Evolutionary conservation across 2,329 filamentous ascomycete species (phyloP).

Genomic region (Sarocladiaceae sp.): DNA sequence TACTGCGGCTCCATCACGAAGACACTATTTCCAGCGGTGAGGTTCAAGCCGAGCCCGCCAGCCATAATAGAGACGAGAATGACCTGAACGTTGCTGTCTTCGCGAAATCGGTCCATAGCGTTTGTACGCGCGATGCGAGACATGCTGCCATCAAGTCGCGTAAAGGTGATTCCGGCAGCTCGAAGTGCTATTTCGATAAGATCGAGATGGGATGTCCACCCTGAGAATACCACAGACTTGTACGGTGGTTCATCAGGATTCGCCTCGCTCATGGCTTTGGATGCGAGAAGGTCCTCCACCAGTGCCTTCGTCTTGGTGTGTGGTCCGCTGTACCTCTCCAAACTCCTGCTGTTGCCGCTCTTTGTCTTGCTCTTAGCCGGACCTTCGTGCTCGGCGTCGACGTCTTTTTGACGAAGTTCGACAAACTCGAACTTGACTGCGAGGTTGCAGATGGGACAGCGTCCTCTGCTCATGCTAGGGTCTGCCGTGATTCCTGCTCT

Average conservation of each 20-base stretch:
- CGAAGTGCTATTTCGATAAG: slow-evolving; percentile 79
- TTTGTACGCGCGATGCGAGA: slow-evolving; percentile 63
- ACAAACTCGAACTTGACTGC: slow-evolving; percentile 60
- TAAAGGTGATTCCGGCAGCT: slow-evolving; percentile 58
- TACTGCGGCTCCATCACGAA: slow-evolving; percentile 99
- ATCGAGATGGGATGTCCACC: slow-evolving; percentile 93
- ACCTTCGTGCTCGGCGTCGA: slow-evolving; percentile 50
- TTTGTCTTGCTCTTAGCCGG: slow-evolving; percentile 31
- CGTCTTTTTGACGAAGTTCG: slow-evolving; percentile 58
- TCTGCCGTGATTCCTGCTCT: slow-evolving; percentile 36
- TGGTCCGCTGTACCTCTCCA: slow-evolving; percentile 71
- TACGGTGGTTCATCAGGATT: slow-evolving; percentile 64
- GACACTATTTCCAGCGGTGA: slow-evolving; percentile 78
- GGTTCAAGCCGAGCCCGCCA: slow-evolving; percentile 83
- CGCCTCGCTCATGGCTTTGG: slow-evolving; percentile 54
- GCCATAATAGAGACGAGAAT: slow-evolving; percentile 91
- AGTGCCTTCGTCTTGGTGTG: slow-evolving; percentile 89
- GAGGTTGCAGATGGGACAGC: slow-evolving; percentile 63
- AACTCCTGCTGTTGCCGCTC: slow-evolving; percentile 37
- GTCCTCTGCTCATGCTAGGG: slow-evolving; percentile 34
- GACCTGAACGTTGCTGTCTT: slow-evolving; percentile 64
- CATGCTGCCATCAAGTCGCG: slow-evolving; percentile 90
- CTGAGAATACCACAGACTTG: slow-evolving; percentile 91
- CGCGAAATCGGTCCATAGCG: slow-evolving; percentile 72
- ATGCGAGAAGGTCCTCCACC: slow-evolving; percentile 63